A percentile compares a stretch with the other conserved stretches of the same genome.
These are phyloP conservation scores for Leccinum imitatum DNA, from an alignment of 768 basidiomycete species.

Conservation along the genomic window DNA sequence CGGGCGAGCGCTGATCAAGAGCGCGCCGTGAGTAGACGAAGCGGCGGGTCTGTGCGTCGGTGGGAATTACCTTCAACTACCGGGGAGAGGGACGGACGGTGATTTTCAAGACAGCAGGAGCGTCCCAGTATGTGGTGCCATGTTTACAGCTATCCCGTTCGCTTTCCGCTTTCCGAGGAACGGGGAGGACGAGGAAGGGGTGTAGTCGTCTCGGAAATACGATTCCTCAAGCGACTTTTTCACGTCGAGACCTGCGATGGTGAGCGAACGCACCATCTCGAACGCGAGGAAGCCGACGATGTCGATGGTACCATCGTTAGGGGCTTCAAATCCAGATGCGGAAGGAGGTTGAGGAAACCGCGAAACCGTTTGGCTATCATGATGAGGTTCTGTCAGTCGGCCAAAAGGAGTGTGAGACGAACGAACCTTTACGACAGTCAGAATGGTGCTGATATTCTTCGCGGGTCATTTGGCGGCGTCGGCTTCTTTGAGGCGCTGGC, in stretches of 20 bases:
- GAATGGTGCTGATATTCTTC: constrained; percentile 98
- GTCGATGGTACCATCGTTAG: constrained; percentile 92
- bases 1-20: too few relatives aligned
- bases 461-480: constrained; percentile 92
- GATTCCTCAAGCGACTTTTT: constrained; percentile 78
- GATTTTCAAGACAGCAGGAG: too few relatives aligned
- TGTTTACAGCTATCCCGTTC: constrained; percentile 39
- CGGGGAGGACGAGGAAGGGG: constrained; percentile 43
- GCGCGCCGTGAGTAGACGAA: too few relatives aligned
- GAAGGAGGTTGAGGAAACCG: constrained; percentile 88
- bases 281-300: constrained; percentile 97
- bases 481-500: constrained; percentile 84
- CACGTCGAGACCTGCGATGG: constrained; percentile 60
- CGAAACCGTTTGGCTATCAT: constrained; percentile 84
- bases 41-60: too few relatives aligned
- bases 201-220: constrained; percentile 39
- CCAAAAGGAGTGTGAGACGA: not conserved
- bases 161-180: constrained; percentile 71
- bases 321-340: constrained; percentile 85
- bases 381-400: not conserved
- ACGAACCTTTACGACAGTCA: constrained; percentile 61
- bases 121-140: too few relatives aligned
- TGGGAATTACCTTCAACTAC: too few relatives aligned
- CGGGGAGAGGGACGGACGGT: too few relatives aligned
- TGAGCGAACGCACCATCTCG: constrained; percentile 94